Percentiles rank a stretch among this genome's conserved stretches.
Evolutionary conservation across 2,329 filamentous ascomycete species (phyloP).

Genomic region (Colletotrichum endophyticum): DNA sequence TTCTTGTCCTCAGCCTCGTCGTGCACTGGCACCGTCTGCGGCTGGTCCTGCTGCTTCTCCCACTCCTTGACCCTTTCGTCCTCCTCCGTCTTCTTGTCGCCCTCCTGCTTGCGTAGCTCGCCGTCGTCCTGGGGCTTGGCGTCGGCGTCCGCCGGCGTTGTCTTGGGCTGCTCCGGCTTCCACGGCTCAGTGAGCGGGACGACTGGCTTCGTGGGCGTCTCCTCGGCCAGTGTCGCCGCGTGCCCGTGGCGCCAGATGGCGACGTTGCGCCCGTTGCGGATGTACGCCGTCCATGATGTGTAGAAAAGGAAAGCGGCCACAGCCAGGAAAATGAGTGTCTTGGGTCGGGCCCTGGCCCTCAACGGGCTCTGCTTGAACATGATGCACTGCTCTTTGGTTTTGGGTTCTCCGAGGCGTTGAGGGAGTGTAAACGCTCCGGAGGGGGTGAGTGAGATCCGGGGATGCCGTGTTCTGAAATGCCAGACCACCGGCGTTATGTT

Average conservation of each 20-base stretch:
- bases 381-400: constrained; percentile 8
- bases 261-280: constrained; percentile 22
- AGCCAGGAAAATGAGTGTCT: constrained; percentile 44
- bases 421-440: not conserved
- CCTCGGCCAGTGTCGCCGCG: not conserved
- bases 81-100: not conserved
- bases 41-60: not conserved
- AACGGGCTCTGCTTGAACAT: constrained; percentile 29
- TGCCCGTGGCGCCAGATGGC: constrained; percentile 38
- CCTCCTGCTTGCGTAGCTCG: not conserved
- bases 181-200: not conserved
- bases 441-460: not conserved
- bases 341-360: constrained; percentile 42
- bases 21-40: not conserved
- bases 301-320: constrained; percentile 47
- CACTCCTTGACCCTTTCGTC: not conserved
- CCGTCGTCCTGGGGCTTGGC: not conserved
- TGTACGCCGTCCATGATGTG: constrained; percentile 41
- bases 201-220: not conserved
- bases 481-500: not conserved
- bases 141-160: not conserved
- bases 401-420: not conserved
- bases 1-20: not conserved
- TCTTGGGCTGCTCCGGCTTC: constrained; percentile 6
- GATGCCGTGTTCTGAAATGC: not conserved